Evolutionary conservation across 305 asterid genomes (phyloP), one percentile per base, ranked within the genome.

Genomic region (Nicotiana rustica): DNA sequence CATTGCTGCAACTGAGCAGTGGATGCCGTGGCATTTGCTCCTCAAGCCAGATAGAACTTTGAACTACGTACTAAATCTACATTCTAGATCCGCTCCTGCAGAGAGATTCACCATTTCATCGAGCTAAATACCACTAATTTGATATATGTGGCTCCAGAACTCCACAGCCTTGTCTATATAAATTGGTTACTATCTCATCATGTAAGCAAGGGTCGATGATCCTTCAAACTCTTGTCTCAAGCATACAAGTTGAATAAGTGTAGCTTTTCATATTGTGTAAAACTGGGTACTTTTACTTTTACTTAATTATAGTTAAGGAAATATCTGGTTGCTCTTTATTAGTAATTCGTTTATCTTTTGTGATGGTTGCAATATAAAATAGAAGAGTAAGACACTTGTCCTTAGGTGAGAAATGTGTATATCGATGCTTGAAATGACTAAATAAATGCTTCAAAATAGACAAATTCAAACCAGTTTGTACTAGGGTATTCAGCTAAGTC

Each of bases 381-480:
- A 35, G 79, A 75, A 52, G 25, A 52, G 10, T 25, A 52, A 52
- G 78, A 19, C 7, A 15, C 15, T 52, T 29, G 29, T 52, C 29
- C 47, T 75, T 75, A 2, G 17, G 33, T 29, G 64, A 75, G 15
- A 25, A 7, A 7, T 75, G 44, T 19, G 8, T 0, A 21, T 49
- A 4, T 15, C 14, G 17, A 52, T 52, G 44, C 64, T 25, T 25
- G 36, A 14, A 75, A 75, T 75, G 80, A 75, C 44, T 29, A 52
- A 71, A 18, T 47, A 71, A 41, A 71, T 71, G 78, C 62, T 71
- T 21, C 79, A 21, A 15, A 49, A 49, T 19, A 73, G 79, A 73
- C 33, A 12, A 71, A 5, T 0, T 25, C 6, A 10, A 47, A 73
- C 25, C 52, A 49, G 1, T 49, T 49, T 49, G 61, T 36, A 47